Conservation (phyloP, 2,329 filamentous ascomycete genomes). For the Trichoderma hamatum region DNA sequence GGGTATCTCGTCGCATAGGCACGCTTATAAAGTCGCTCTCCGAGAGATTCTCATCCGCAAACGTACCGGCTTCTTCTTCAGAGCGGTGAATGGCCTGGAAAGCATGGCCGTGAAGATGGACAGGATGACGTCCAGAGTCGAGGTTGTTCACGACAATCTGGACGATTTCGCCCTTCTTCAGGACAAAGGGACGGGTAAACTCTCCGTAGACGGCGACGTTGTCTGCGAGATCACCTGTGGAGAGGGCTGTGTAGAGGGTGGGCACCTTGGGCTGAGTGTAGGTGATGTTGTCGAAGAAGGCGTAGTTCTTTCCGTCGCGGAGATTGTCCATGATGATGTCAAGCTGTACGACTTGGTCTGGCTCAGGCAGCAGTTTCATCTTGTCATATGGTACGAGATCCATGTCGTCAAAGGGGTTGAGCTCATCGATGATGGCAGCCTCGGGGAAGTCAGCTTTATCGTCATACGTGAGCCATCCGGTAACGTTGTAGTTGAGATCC, state of each 20-base stretch:
- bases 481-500: conserved; percentile 68
- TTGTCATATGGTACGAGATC: conserved; percentile 70
- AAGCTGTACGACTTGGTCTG: conserved; percentile 66
- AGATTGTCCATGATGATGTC: conserved; percentile 65
- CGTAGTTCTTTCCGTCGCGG: conserved; percentile 61
- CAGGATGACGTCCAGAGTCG: conserved; percentile 71
- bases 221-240: conserved; percentile 59
- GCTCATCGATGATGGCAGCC: conserved; percentile 60
- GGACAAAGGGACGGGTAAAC: conserved; percentile 67
- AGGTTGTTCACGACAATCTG: conserved; percentile 78
- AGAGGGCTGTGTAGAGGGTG: conserved; percentile 75
- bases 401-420: conserved; percentile 74
- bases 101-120: conserved; percentile 77
- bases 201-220: conserved; percentile 67
- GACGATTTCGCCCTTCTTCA: conserved; percentile 68
- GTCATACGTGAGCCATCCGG: conserved; percentile 66
- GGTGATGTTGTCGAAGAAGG: conserved; percentile 76
- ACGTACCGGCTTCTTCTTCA: conserved; percentile 59
- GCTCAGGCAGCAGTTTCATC: conserved; percentile 59
- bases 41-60: conserved; percentile 50
- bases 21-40: conserved; percentile 52
- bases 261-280: conserved; percentile 77
- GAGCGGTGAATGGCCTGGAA: conserved; percentile 70
- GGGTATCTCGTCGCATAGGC: conserved; percentile 70
- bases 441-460: conserved; percentile 47